Evolutionary conservation across 208 protist species (phyloP), one percentile per base, ranked within the genome.

Genomic region (Trypanosoma avium): DNA sequence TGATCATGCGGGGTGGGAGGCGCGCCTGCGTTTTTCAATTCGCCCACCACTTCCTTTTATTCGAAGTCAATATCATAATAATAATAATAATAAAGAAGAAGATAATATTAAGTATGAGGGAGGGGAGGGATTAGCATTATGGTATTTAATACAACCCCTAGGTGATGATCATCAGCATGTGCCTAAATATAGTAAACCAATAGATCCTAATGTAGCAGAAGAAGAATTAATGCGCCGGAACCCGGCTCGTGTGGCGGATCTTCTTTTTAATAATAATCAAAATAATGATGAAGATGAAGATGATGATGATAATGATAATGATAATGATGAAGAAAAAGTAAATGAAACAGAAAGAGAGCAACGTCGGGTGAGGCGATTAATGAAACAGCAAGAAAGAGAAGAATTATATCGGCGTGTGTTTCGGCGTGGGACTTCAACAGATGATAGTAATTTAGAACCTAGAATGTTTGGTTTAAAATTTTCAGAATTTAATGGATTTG

Each of bases 101-200:
- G 46, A 42, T 9, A 50, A 32, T 12, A 33, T 50, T 27, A 38
- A 57, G 53, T 89, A 92, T 62, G 78, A 88, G 46, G 89, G 89
- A 19, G 89, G 85, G 8, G 89, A 95, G 27, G 89, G 89, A 12
- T 57, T 95, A 53, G 89, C 86, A 4, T 52, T 95, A 21, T 95
- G 89, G 89, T 95, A 93, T 52, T 69, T 95, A 13, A 66, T 78
- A 27, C 77, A 85, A 45, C 84, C 89, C 10, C 81, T 92, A 57
- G 86, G 86, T 32, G 86, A 92, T 67, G 82, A 92, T 50, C 82
- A 92, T 43, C 86, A 92, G 43, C 86, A 92, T 63, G 79, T 87
- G 7, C 73, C 82, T 42, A 92, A 92, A 68, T 87, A 92, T 73
- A 84, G 73, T 46, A 89, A 89, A 59, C 70, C 80, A 0, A 64